phyloP scores from a whole-genome alignment of 2,329 filamentous ascomycete species.

The Colletotrichum noveboracense region DNA sequence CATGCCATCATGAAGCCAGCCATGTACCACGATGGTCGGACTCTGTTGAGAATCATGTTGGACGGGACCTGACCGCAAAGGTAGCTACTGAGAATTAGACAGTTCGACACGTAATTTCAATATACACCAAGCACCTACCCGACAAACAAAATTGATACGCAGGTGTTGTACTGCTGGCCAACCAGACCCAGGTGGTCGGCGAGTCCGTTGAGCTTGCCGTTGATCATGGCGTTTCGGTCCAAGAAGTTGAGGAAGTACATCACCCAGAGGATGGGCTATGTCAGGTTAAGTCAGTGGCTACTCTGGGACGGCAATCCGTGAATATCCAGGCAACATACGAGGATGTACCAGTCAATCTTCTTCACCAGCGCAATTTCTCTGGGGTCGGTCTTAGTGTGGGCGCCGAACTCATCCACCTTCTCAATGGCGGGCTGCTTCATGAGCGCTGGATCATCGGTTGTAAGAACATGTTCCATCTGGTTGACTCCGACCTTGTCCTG shows the following conservation, averaged over 20 bases:
- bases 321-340: constrained; percentile 21
- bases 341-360: constrained; percentile 39
- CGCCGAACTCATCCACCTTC: constrained; percentile 41
- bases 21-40: constrained; percentile 25
- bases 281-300: neutral
- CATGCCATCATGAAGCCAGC: constrained; percentile 23
- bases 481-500: constrained; percentile 16
- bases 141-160: constrained; percentile 23
- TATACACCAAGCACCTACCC: neutral
- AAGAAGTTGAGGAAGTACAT: constrained; percentile 30
- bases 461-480: constrained; percentile 12
- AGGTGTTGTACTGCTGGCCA: constrained; percentile 33
- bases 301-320: no score
- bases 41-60: constrained; percentile 39
- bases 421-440: constrained; percentile 19
- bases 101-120: no score
- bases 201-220: constrained; percentile 31
- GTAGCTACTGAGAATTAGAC: neutral
- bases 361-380: constrained; percentile 39
- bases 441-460: constrained; percentile 4
- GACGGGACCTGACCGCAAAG: constrained; percentile 29
- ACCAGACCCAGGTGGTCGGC: constrained; percentile 30
- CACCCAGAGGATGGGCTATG: constrained; percentile 21
- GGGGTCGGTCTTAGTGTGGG: constrained; percentile 43
- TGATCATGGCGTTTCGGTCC: constrained; percentile 34